Percentiles rank a stretch among this genome's conserved stretches.
phyloP scores from a whole-genome alignment of 495 filamentous ascomycete species.

The Amphirosellinia nigrospora region DNA sequence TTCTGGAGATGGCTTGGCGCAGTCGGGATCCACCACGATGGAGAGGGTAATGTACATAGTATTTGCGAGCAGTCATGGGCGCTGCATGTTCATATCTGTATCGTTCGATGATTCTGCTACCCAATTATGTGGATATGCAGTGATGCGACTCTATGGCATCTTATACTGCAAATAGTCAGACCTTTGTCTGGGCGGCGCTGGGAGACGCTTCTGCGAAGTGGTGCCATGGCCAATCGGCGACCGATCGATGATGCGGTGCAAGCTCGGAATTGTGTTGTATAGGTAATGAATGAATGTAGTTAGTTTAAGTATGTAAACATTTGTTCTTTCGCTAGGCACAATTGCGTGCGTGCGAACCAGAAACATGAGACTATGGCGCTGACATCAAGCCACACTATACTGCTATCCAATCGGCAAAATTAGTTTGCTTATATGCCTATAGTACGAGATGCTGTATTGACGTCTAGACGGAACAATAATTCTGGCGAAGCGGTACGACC shows the following conservation, averaged over 20 bases:
- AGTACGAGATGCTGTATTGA: conserved; percentile 23
- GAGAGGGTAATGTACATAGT: background rate
- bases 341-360: conserved; percentile 1
- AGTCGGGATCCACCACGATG: background rate
- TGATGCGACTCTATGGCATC: background rate
- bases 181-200: background rate
- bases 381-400: conserved; percentile 9
- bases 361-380: conserved; percentile 9
- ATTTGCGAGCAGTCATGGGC: too few relatives aligned
- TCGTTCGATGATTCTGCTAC: conserved; percentile 16
- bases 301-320: too few relatives aligned
- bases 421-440: background rate
- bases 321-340: background rate
- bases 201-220: background rate
- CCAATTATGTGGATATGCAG: conserved; percentile 3
- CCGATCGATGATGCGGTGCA: conserved; percentile 10
- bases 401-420: conserved; percentile 15
- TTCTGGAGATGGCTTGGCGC: conserved; percentile 11
- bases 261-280: conserved; percentile 14
- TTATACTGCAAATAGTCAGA: background rate
- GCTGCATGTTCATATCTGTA: conserved; percentile 4
- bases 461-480: background rate
- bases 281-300: too few relatives aligned
- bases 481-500: conserved; percentile 14
- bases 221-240: conserved; percentile 5